These are phyloP conservation scores for Talaromyces atroroseus DNA, from an alignment of 2,329 filamentous ascomycete genomes.

Conservation along the genomic window DNA sequence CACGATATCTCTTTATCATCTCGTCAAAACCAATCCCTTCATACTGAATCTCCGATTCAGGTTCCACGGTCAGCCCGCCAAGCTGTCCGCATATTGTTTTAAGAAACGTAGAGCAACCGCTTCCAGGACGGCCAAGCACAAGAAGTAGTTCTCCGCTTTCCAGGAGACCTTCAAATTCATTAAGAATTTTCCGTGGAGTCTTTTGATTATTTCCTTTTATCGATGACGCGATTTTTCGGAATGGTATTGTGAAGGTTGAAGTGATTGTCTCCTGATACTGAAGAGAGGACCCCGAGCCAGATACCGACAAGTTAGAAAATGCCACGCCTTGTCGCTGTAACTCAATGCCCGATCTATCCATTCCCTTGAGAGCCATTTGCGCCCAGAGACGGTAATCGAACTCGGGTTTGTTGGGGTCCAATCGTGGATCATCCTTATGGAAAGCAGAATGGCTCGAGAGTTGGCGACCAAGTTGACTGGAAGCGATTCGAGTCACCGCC, in stretches of 20 bases:
- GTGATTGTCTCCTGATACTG: constrained; percentile 64
- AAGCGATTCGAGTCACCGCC: neutral
- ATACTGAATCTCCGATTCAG: constrained; percentile 72
- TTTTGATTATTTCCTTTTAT: too few species aligned
- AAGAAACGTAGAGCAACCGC: constrained; percentile 49
- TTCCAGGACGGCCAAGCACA: constrained; percentile 45
- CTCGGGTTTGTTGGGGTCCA: constrained; percentile 36
- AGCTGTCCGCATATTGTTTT: constrained; percentile 73
- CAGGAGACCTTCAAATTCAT: constrained; percentile 49
- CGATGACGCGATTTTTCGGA: constrained; percentile 32
- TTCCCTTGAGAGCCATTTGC: constrained; percentile 32
- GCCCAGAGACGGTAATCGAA: constrained; percentile 43
- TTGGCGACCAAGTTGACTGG: neutral
- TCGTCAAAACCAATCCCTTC: constrained; percentile 60
- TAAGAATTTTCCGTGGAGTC: constrained; percentile 39
- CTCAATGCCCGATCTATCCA: constrained; percentile 23
- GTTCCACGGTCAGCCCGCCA: constrained; percentile 67
- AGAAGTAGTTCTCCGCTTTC: constrained; percentile 48
- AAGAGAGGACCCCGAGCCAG: constrained; percentile 59
- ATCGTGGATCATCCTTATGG: constrained; percentile 22
- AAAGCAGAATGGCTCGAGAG: neutral
- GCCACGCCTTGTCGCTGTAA: constrained; percentile 51
- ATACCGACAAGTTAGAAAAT: constrained; percentile 61
- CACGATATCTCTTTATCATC: constrained; percentile 60
- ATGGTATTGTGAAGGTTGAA: constrained; percentile 53